Evolutionary conservation across 1,139 yeast species (phyloP).

Genomic region (Lodderomyces margitis): DNA sequence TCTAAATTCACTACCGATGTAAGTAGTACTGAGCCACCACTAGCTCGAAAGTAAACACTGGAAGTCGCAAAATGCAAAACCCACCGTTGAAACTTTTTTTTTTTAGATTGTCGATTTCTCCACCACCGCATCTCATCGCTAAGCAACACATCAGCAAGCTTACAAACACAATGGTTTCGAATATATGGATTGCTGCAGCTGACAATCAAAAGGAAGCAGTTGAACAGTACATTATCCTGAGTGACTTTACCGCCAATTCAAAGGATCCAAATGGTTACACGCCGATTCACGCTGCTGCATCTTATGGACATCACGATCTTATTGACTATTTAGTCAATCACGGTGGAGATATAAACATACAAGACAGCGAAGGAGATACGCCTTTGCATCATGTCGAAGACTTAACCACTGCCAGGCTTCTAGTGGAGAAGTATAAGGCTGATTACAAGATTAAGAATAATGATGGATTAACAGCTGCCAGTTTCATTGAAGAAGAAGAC

Average conservation of each 20-base stretch:
- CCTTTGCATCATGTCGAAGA: constrained; percentile 92
- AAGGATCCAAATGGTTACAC: constrained; percentile 94
- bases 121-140: too few species aligned
- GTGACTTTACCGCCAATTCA: constrained; percentile 60
- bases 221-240: constrained; percentile 49
- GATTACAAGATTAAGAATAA: constrained; percentile 60
- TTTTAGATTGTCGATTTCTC: too few species aligned
- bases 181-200: constrained; percentile 95
- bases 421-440: constrained; percentile 68
- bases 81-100: too few species aligned
- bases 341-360: constrained; percentile 80
- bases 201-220: constrained; percentile 70
- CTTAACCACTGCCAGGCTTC: constrained; percentile 55
- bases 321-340: constrained; percentile 51
- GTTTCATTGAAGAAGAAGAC: constrained; percentile 76
- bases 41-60: too few species aligned
- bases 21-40: too few species aligned
- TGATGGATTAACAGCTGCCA: constrained; percentile 71
- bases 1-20: too few species aligned
- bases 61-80: too few species aligned
- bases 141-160: too few species aligned
- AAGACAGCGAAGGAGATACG: constrained; percentile 90
- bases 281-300: constrained; percentile 94
- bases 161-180: constrained; percentile 46
- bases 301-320: constrained; percentile 79